Evolutionary conservation across 2,329 filamentous ascomycete genomes (phyloP).

Genomic region (Diaporthe sp.): DNA sequence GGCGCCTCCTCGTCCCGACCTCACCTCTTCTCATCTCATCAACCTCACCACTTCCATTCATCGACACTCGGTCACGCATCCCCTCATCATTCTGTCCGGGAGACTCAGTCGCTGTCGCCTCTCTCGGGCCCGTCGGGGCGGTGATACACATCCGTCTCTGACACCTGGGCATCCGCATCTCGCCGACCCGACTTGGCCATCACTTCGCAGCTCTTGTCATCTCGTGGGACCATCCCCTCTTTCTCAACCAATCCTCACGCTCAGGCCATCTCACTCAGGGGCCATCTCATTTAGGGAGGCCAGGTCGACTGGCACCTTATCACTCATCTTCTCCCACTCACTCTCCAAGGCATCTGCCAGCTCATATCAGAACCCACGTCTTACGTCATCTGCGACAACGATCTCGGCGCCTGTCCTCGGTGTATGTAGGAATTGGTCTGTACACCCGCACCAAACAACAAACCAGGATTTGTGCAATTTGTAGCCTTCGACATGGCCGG

Average conservation of each 20-base stretch:
- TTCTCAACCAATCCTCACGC: background rate
- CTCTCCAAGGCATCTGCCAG: background rate
- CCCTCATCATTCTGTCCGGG: background rate
- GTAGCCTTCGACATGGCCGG: conserved; percentile 9
- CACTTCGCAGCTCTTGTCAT: conserved; percentile 19
- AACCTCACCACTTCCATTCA: conserved; percentile 24
- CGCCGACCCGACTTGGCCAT: conserved; percentile 12
- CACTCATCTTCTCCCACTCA: background rate
- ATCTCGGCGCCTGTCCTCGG: background rate
- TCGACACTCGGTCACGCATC: background rate
- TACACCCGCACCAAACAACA: background rate
- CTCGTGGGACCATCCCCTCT: background rate
- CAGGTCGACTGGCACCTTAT: background rate
- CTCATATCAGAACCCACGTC: conserved; percentile 14
- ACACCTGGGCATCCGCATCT: conserved; percentile 17
- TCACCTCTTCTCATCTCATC: conserved; percentile 28
- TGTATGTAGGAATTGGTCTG: background rate
- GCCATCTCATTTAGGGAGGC: background rate
- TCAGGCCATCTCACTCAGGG: conserved; percentile 9
- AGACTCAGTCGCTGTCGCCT: background rate
- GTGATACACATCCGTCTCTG: conserved; percentile 23
- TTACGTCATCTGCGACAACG: conserved; percentile 28
- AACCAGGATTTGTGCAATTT: background rate
- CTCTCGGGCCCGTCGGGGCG: conserved; percentile 27
- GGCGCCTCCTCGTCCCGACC: conserved; percentile 18